Conservation (phyloP, 2,329 filamentous ascomycete species). For the Eutypa lata region DNA sequence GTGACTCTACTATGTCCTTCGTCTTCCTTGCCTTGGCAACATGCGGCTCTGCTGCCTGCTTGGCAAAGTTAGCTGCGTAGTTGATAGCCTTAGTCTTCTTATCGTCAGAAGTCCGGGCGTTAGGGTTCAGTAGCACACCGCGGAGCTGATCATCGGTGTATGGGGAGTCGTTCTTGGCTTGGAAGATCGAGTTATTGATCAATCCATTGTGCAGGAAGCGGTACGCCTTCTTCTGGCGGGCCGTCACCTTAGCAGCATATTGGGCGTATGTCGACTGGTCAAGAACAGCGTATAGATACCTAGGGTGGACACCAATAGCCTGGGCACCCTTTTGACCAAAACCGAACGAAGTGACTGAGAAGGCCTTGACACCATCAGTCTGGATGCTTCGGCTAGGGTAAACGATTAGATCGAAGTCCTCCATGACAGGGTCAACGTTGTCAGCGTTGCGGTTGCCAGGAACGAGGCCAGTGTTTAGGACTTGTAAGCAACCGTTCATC, state of each 20-base stretch:
- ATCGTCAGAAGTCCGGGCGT: conserved; percentile 79
- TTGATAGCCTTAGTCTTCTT: conserved; percentile 80
- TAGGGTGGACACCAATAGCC: conserved; percentile 90
- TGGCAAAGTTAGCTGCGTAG: conserved; percentile 69
- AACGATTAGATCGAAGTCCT: conserved; percentile 96
- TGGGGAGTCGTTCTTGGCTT: conserved; percentile 87
- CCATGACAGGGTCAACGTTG: conserved; percentile 94
- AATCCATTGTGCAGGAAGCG: conserved; percentile 97
- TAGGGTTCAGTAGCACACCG: conserved; percentile 89
- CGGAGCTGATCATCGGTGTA: conserved; percentile 86
- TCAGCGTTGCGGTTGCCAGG: conserved; percentile 98
- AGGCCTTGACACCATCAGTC: conserved; percentile 97
- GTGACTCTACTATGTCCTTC: conserved; percentile 71
- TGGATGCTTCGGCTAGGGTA: conserved; percentile 95
- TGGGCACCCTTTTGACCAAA: conserved; percentile 99
- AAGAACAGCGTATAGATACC: conserved; percentile 92
- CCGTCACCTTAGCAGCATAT: conserved; percentile 86
- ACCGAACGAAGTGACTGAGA: conserved; percentile 97
- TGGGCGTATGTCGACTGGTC: conserved; percentile 77
- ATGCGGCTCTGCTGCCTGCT: conserved; percentile 52
- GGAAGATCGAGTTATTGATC: conserved; percentile 97
- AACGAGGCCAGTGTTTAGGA: conserved; percentile 89
- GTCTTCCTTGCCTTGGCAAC: conserved; percentile 57
- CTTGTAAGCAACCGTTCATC: conserved; percentile 97
- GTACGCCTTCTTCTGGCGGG: conserved; percentile 97